Conservation (phyloP, 495 filamentous ascomycete genomes). For the Tuber indicum region DNA sequence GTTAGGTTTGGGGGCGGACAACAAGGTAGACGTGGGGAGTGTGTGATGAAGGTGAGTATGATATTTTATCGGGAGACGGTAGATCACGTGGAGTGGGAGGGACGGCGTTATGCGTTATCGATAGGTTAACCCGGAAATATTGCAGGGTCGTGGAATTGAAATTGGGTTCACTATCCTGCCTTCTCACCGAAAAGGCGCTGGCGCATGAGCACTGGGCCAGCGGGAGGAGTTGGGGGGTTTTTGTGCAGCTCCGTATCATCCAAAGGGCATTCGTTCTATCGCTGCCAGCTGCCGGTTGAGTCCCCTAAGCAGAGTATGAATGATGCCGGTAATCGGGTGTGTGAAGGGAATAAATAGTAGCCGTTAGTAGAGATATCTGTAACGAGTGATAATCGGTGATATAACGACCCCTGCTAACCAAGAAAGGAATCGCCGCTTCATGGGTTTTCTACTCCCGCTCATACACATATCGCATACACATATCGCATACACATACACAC, state of each 20-base stretch:
- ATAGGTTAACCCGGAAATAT: not conserved
- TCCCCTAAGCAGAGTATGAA: not conserved
- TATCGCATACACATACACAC: not conserved
- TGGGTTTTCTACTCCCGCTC: not conserved
- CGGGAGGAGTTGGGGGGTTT: not conserved
- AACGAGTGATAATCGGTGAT: not conserved
- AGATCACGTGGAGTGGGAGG: too few relatives aligned
- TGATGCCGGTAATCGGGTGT: not conserved
- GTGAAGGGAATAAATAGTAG: not conserved
- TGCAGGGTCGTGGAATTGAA: not conserved
- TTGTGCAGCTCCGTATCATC: not conserved
- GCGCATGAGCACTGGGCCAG: not conserved
- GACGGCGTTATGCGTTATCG: too few relatives aligned
- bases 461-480: too few relatives aligned
- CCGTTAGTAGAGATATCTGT: not conserved
- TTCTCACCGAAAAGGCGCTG: not conserved
- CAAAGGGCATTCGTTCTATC: not conserved
- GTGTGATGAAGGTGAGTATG: not conserved
- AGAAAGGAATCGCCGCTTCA: not conserved
- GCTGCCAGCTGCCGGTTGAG: not conserved
- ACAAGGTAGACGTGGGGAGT: not conserved
- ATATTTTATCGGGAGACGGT: too few relatives aligned
- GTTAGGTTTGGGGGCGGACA: too few relatives aligned
- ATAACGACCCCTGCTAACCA: not conserved
- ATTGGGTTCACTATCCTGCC: not conserved